Base-by-base conservation (phyloP, 768 basidiomycete species). In the Cystobasidium ongulense region DNA sequence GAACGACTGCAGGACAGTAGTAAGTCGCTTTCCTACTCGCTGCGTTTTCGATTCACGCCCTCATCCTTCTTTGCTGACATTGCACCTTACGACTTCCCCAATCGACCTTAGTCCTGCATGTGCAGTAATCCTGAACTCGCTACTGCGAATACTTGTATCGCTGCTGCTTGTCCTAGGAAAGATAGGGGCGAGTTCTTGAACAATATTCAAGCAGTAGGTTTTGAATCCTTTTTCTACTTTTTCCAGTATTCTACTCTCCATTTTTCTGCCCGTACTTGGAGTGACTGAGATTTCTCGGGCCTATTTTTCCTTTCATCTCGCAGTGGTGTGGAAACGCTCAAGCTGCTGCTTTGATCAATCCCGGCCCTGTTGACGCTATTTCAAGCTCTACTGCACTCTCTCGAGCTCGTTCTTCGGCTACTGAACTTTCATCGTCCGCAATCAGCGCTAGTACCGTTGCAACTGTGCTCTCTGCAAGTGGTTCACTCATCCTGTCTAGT, bases 291-390 rank as follows among this genome's bases (percentile, higher is more conserved):
- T 54, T n/a, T 54, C 53, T 54, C 53, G 29, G 8, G 7, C n/a
- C 29, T n/a, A 54, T n/a, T n/a, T 23, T 54, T 23, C n/a, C 7
- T 54, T 54, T 54, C n/a, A 7, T 7, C n/a, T 23, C 53, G 53
- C 57, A 59, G 57, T 59, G 57, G 57, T 59, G 57, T 35, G 57
- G 57, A 27, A 35, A 59, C 21, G 57, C 57, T 59, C 29, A 29
- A 35, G 57, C 57, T 59, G 57, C 23, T 15, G 33, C 29, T 29
- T 21, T 59, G 11, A 10, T 35, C 11, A 35, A 17, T 4, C 33
- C 57, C 21, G 46, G n/a, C n/a, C n/a, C 10, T 50, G 46, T 21
- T 3, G 18, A 3, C n/a, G 3, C 21, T 21, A 21, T 50, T 17
- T 4, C 33, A 13, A 59, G 57, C 57, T 59, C 57, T 27, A 35